Evolutionary conservation across 805 yeast genomes (phyloP).

Genomic region (Helenozyma rhizophorensis): DNA sequence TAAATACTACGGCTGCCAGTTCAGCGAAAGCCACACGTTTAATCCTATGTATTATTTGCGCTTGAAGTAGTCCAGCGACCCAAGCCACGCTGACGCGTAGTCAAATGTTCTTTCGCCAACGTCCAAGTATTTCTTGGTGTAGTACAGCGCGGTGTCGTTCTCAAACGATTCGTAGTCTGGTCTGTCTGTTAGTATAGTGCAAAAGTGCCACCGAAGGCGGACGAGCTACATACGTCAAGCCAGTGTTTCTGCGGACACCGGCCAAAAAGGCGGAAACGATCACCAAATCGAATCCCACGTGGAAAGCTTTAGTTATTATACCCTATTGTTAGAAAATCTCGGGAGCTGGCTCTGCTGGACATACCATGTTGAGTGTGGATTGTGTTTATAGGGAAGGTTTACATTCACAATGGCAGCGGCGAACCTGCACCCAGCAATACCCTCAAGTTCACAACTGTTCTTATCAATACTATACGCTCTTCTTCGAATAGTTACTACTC

Average conservation of each 20-base stretch:
- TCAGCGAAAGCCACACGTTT: too few species aligned
- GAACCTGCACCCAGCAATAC: too few species aligned
- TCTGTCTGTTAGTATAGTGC: constrained; percentile 9
- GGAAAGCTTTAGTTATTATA: constrained; percentile 41
- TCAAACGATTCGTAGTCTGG: constrained; percentile 48
- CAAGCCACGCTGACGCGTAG: constrained; percentile 62
- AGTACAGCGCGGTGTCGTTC: constrained; percentile 43
- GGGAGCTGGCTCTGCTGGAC: too few species aligned
- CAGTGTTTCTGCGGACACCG: constrained; percentile 65
- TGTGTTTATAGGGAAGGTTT: too few species aligned
- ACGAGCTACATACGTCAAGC: constrained; percentile 38
- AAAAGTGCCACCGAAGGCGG: neutral
- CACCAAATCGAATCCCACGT: constrained; percentile 54
- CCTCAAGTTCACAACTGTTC: too few species aligned
- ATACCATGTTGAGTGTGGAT: too few species aligned
- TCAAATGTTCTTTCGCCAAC: constrained; percentile 85
- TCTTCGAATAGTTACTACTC: too few species aligned
- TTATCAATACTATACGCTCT: too few species aligned
- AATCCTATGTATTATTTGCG: too few species aligned
- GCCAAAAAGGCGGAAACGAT: constrained; percentile 49
- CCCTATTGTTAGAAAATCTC: constrained; percentile 15
- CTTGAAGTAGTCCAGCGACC: constrained; percentile 68
- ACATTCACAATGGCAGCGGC: too few species aligned
- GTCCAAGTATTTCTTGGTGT: constrained; percentile 64
- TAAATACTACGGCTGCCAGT: too few species aligned